Percentiles rank a stretch among this genome's conserved stretches.
Conservation (phyloP, 1,284 basidiomycete genomes). For the Erythrobasidium hasegawianum region DNA sequence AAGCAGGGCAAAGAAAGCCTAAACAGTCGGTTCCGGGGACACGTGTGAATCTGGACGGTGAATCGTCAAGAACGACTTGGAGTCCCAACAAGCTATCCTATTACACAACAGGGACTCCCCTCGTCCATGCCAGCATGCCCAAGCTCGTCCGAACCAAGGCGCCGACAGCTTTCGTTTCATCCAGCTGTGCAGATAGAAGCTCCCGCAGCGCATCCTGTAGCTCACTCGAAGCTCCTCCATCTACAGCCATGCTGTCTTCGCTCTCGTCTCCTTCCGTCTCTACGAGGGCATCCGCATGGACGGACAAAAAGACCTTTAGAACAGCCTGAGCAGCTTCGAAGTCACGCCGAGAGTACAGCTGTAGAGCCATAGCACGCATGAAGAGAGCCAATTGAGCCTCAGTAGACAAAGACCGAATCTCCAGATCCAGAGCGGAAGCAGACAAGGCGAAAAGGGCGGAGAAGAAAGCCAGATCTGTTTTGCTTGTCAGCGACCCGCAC, state of each 20-base stretch:
- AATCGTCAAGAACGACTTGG: no score
- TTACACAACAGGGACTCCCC: slow-evolving; percentile 31
- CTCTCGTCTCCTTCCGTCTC: slow-evolving; percentile 60
- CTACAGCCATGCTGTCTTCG: slow-evolving; percentile 56
- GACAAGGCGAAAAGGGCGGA: slow-evolving; percentile 78
- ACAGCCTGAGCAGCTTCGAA: slow-evolving; percentile 94
- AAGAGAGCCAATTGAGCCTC: slow-evolving; percentile 64
- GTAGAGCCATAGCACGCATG: slow-evolving; percentile 66
- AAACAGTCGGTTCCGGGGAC: no score
- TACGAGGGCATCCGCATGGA: slow-evolving; percentile 75
- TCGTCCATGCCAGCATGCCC: slow-evolving; percentile 30
- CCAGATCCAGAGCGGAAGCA: slow-evolving; percentile 84
- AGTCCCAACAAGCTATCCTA: no score
- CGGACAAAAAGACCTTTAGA: slow-evolving; percentile 75
- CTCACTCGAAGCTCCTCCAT: slow-evolving; percentile 64
- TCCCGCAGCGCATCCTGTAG: slow-evolving; percentile 48
- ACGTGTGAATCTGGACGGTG: no score
- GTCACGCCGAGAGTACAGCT: slow-evolving; percentile 75
- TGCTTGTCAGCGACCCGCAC: background rate
- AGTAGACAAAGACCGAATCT: slow-evolving; percentile 67
- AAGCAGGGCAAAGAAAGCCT: no score
- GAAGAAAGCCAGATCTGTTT: slow-evolving; percentile 75
- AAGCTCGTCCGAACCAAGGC: slow-evolving; percentile 24
- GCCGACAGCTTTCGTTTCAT: slow-evolving; percentile 27
- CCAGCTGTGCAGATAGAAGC: slow-evolving; percentile 16